Conservation (phyloP, 495 filamentous ascomycete genomes). For the Penicillium bovifimosum region DNA sequence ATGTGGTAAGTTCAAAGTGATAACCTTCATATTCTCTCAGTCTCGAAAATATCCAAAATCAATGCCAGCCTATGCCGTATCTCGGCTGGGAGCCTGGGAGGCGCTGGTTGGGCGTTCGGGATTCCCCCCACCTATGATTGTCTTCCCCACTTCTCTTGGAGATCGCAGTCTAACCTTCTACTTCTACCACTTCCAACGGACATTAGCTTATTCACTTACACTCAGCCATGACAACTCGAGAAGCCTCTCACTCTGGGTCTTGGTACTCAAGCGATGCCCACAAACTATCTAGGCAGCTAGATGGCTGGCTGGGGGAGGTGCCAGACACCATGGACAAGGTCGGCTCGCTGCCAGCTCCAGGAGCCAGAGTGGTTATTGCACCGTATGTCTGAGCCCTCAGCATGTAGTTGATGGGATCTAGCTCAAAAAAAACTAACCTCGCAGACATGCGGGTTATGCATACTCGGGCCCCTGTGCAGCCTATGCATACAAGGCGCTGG, state of each 20-base stretch:
- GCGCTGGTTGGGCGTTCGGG: conserved; percentile 7
- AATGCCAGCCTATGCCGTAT: background rate
- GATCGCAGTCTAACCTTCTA: background rate
- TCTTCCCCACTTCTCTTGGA: conserved; percentile 23
- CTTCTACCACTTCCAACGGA: conserved; percentile 2
- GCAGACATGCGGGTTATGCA: conserved; percentile 89
- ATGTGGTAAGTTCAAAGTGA: too few species aligned
- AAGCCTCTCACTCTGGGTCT: conserved; percentile 67
- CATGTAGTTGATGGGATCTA: background rate
- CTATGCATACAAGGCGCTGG: conserved; percentile 88
- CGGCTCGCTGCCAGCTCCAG: conserved; percentile 59
- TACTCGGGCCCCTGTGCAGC: conserved; percentile 94
- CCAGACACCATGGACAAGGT: conserved; percentile 54
- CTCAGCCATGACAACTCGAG: conserved; percentile 52
- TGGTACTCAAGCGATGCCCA: conserved; percentile 71
- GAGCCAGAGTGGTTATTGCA: conserved; percentile 87
- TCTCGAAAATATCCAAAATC: background rate
- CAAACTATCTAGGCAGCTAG: conserved; percentile 64
- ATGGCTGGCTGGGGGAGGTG: conserved; percentile 72
- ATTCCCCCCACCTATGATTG: conserved; percentile 25
- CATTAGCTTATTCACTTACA: background rate
- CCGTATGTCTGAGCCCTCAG: conserved; percentile 60
- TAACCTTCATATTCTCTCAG: background rate
- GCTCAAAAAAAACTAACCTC: conserved; percentile 10
- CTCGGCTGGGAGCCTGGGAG: too few species aligned